A percentile compares a stretch with the other conserved stretches of the same genome.
These are phyloP conservation scores for Alnus rubra DNA, from an alignment of 306 rosid species.

Conservation along the genomic window DNA sequence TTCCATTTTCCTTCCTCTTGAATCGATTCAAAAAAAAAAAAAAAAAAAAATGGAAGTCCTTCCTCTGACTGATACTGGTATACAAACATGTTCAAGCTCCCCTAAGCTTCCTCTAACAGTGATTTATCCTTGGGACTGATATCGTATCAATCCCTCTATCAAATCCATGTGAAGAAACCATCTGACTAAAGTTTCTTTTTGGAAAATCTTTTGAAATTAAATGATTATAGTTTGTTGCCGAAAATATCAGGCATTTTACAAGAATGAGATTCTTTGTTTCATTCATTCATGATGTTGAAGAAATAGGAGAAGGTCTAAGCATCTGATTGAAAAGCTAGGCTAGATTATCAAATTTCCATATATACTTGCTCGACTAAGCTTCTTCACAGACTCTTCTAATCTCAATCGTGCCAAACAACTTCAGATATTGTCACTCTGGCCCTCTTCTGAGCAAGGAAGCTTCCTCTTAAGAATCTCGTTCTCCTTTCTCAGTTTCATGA, in stretches of 20 bases:
- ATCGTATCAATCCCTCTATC: too few relatives aligned
- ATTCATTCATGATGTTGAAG: background rate
- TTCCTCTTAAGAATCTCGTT: constrained; percentile 67
- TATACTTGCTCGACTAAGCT: background rate
- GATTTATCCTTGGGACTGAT: too few relatives aligned
- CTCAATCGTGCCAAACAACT: constrained; percentile 20
- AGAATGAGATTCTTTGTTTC: background rate
- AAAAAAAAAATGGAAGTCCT: too few relatives aligned
- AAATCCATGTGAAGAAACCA: too few relatives aligned
- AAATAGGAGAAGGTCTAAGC: background rate
- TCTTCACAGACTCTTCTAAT: constrained; percentile 15
- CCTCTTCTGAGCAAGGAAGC: constrained; percentile 35
- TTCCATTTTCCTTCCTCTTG: too few relatives aligned
- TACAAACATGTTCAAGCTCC: too few relatives aligned
- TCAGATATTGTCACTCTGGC: constrained; percentile 4
- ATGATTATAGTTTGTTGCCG: background rate
- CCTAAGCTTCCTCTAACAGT: too few relatives aligned
- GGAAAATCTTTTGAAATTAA: background rate
- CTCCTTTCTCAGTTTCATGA: constrained; percentile 68
- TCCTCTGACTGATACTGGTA: too few relatives aligned
- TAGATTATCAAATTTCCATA: background rate
- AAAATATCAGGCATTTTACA: background rate
- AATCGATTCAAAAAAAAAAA: too few relatives aligned
- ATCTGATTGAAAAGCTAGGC: background rate
- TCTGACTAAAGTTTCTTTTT: background rate